Percentiles rank a stretch among this genome's conserved stretches.
Evolutionary conservation across 108 stramenopile species (phyloP).

Genomic region (Epipyxis sp.): DNA sequence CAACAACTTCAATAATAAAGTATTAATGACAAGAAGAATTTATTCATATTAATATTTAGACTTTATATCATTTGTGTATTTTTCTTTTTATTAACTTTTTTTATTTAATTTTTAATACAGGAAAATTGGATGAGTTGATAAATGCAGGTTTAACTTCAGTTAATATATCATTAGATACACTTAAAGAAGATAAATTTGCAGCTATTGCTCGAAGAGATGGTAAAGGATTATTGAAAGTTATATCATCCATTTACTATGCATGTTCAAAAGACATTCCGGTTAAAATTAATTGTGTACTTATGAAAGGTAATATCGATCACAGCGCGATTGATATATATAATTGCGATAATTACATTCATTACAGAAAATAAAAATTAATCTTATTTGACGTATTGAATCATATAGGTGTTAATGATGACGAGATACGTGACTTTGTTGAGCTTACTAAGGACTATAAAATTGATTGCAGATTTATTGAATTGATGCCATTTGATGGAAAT

Average conservation of each 20-base stretch:
- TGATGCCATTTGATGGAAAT: slow-evolving; percentile 98
- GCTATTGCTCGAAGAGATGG: slow-evolving; percentile 79
- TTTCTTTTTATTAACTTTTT: no score
- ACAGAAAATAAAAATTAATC: no score
- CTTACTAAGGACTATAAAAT: slow-evolving; percentile 64
- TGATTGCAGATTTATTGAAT: slow-evolving; percentile 96
- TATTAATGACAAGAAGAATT: no score
- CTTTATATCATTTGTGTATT: no score
- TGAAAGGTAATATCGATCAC: no score
- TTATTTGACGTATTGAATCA: no score
- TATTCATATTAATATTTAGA: no score
- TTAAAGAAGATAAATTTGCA: slow-evolving; percentile 74
- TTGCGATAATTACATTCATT: no score
- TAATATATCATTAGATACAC: slow-evolving; percentile 89
- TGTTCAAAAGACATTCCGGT: slow-evolving; percentile 57
- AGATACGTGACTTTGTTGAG: slow-evolving; percentile 73
- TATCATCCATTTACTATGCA: neutral
- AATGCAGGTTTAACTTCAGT: slow-evolving; percentile 83
- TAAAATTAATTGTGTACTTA: slow-evolving; percentile 92
- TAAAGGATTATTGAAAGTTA: slow-evolving; percentile 59
- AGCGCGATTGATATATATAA: no score
- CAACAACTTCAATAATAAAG: no score
- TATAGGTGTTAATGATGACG: slow-evolving; percentile 81
- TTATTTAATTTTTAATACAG: neutral
- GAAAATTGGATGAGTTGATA: slow-evolving; percentile 64